These are phyloP conservation scores for Aspergillus kassunensis DNA, from an alignment of 495 filamentous ascomycete genomes.

Conservation along the genomic window DNA sequence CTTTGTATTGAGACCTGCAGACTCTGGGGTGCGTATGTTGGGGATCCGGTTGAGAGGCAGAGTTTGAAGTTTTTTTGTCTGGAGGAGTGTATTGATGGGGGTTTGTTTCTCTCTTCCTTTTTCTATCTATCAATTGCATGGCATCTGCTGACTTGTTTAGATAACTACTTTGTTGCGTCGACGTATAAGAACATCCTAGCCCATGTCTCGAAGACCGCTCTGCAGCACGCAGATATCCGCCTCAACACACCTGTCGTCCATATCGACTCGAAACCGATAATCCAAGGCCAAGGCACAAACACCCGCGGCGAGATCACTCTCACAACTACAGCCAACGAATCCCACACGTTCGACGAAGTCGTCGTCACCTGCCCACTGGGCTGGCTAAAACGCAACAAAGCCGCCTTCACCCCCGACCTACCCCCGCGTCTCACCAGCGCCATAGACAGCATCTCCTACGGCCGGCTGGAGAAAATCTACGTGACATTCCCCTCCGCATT, in stretches of 20 bases:
- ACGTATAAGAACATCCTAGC: slow-evolving; percentile 78
- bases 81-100: slow-evolving; percentile 91
- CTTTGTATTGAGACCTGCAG: slow-evolving; percentile 60
- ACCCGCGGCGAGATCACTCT: slow-evolving; percentile 43
- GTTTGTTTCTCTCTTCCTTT: slow-evolving; percentile 40
- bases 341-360: slow-evolving; percentile 70
- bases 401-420: slow-evolving; percentile 65
- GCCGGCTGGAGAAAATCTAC: slow-evolving; percentile 88
- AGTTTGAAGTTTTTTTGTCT: slow-evolving; percentile 90
- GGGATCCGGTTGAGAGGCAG: slow-evolving; percentile 69
- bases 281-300: slow-evolving; percentile 11
- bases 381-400: slow-evolving; percentile 75
- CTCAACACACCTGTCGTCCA: slow-evolving; percentile 50
- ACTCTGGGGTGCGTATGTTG: slow-evolving; percentile 87
- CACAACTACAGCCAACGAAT: slow-evolving; percentile 49
- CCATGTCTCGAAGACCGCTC: slow-evolving; percentile 58
- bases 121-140: neutral
- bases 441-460: slow-evolving; percentile 78
- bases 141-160: slow-evolving; percentile 37
- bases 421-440: slow-evolving; percentile 63
- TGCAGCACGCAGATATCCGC: slow-evolving; percentile 59
- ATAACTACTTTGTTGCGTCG: slow-evolving; percentile 82
- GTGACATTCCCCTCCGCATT: slow-evolving; percentile 76
- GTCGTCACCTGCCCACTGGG: slow-evolving; percentile 83
- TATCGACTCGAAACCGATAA: slow-evolving; percentile 37